Evolutionary conservation across 1,284 basidiomycete genomes (phyloP), one percentile per base, ranked within the genome.

Genomic region (Malassezia yamatoensis): DNA sequence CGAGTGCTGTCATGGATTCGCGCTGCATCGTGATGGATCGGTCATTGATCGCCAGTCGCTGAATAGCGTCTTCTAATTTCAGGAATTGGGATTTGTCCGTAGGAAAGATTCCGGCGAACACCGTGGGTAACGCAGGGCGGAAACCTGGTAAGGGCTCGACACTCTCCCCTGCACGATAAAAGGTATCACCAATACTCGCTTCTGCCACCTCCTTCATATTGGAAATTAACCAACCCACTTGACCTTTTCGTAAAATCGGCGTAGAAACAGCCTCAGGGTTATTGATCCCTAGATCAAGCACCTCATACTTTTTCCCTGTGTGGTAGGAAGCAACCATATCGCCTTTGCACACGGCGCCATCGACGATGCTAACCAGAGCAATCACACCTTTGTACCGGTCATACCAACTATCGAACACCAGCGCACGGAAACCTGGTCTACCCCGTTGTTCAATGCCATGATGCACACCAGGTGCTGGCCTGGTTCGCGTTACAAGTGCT

Each of bases 171-270:
- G 83, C 80, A 29, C 82, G 83, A 74, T 90, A 82, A 54, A 98
- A 80, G 0, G 94, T 98, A 73, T 99, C 94, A 35, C 94, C 94
- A 53, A 96, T 85, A 69, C 86, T 85, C 21, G 90, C 91, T 79
- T 98, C 93, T n/a, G 85, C 83, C 13, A 88, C 88, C 68, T 96
- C 87, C 76, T 96, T 98, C 93, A 98, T 98, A 70, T 90, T 96
- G 76, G 90, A 96, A 1, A 70, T 65, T 42, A 71, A 58, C 69
- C 68, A 70, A 18, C 90, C 90, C 15, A 96, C 91, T 78, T 96
- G 91, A 3, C 90, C 90, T 46, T 88, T 84, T 48, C 81, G 80
- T 50, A 96, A 77, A 44, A 81, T 80, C 21, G 64, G 66, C 58
- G 43, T 76, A 54, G 57, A 53, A 1, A 64, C 48, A 41, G 69